A percentile compares a stretch with the other conserved stretches of the same genome.
phyloP scores from a whole-genome alignment of 2,329 filamentous ascomycete species.

The Fusarium sp. region DNA sequence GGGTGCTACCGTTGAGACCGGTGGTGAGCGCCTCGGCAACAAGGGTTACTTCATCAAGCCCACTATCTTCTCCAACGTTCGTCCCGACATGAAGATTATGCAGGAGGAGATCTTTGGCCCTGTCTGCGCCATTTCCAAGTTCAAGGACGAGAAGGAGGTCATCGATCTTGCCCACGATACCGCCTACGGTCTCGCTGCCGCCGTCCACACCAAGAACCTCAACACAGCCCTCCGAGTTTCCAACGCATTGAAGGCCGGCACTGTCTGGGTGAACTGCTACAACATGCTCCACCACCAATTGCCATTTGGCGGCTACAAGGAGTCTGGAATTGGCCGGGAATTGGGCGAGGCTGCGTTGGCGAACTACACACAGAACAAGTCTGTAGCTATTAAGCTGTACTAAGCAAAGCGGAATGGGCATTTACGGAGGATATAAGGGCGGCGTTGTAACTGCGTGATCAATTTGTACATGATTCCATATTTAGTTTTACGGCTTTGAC shows the following conservation, averaged over 20 bases:
- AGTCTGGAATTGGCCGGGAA: constrained; percentile 80
- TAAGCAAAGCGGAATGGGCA: constrained; percentile 19
- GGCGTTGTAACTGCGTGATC: constrained; percentile 32
- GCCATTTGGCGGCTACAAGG: constrained; percentile 79
- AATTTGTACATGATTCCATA: constrained; percentile 38
- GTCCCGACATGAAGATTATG: constrained; percentile 86
- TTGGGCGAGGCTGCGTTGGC: constrained; percentile 71
- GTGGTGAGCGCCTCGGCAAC: constrained; percentile 64
- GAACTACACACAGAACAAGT: constrained; percentile 76
- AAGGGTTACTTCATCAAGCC: constrained; percentile 92
- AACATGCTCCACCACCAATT: constrained; percentile 76
- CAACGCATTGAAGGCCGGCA: constrained; percentile 77
- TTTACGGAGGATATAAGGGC: constrained; percentile 19
- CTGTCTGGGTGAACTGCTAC: constrained; percentile 68
- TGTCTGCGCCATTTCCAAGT: constrained; percentile 85
- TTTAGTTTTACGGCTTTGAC: constrained; percentile 25
- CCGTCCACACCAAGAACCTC: constrained; percentile 82
- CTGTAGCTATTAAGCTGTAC: constrained; percentile 61
- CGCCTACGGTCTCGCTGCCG: constrained; percentile 82
- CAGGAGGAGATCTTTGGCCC: constrained; percentile 93
- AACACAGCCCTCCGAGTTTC: constrained; percentile 83
- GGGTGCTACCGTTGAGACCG: constrained; percentile 68
- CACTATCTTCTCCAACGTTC: constrained; percentile 87
- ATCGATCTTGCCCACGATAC: constrained; percentile 78
- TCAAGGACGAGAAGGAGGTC: constrained; percentile 82